Conservation (phyloP, 2,329 filamentous ascomycete genomes). For the Cercospora brassicicola region DNA sequence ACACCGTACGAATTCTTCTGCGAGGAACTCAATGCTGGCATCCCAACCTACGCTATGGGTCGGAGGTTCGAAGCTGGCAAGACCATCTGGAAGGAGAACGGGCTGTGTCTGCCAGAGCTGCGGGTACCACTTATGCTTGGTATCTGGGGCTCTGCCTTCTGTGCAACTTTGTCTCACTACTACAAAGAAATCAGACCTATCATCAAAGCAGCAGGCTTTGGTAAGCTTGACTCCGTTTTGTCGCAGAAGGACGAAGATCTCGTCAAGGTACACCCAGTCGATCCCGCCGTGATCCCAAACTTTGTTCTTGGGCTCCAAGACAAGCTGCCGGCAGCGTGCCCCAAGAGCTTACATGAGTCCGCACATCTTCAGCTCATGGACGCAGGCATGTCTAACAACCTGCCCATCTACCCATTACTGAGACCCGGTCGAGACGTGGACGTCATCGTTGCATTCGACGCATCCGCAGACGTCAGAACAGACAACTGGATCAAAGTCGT, state of each 20-base stretch:
- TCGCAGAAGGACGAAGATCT: slow-evolving; percentile 79
- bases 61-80: slow-evolving; percentile 73
- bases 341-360: slow-evolving; percentile 69
- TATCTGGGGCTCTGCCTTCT: slow-evolving; percentile 96
- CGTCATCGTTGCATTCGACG: slow-evolving; percentile 88
- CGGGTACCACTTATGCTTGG: slow-evolving; percentile 82
- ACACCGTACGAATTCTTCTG: slow-evolving; percentile 95
- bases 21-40: slow-evolving; percentile 86
- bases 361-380: slow-evolving; percentile 76
- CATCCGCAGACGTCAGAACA: slow-evolving; percentile 85
- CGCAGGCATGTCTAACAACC: slow-evolving; percentile 96
- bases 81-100: slow-evolving; percentile 62
- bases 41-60: slow-evolving; percentile 91
- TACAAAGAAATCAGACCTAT: slow-evolving; percentile 90
- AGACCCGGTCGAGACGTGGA: slow-evolving; percentile 86
- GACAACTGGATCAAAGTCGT: slow-evolving; percentile 96
- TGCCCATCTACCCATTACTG: slow-evolving; percentile 91
- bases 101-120: slow-evolving; percentile 76
- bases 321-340: slow-evolving; percentile 72
- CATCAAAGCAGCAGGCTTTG: slow-evolving; percentile 71
- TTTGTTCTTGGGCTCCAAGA: slow-evolving; percentile 79
- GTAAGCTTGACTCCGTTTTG: slow-evolving; percentile 74
- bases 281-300: slow-evolving; percentile 88
- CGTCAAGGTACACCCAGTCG: slow-evolving; percentile 89
- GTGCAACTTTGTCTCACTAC: slow-evolving; percentile 91